Evolutionary conservation across 257 asterid genomes (phyloP).

Genomic region (Gardenia jasminoides): DNA sequence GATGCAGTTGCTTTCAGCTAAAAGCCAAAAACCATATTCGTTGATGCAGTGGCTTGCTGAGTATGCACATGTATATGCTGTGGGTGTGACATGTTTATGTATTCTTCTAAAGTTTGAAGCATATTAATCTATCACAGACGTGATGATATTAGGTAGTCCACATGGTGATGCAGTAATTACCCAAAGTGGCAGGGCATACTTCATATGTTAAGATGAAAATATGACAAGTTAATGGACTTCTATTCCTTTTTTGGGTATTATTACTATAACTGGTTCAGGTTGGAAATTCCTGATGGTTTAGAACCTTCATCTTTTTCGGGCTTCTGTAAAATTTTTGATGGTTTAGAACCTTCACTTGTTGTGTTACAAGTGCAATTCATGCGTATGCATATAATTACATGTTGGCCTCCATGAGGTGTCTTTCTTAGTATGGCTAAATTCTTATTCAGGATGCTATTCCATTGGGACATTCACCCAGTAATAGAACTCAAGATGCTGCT

Average conservation of each 20-base stretch:
- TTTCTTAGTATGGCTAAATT: constrained; percentile 6
- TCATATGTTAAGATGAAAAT: neutral
- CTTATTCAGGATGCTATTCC: constrained; percentile 52
- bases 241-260: neutral
- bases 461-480: constrained; percentile 37
- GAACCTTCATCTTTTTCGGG: neutral
- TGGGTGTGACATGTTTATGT: neutral
- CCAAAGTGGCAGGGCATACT: neutral
- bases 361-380: neutral
- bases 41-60: neutral
- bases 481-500: constrained; percentile 36
- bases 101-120: neutral
- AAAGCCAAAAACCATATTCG: neutral
- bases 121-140: neutral
- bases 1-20: constrained; percentile 1
- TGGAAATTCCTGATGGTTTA: neutral
- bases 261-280: neutral
- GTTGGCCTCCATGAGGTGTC: neutral
- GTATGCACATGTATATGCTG: neutral
- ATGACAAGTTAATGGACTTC: neutral
- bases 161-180: neutral
- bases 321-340: neutral
- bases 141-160: neutral
- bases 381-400: neutral
- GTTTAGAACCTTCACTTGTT: neutral